Evolutionary conservation across 768 basidiomycete genomes (phyloP).

Genomic region (Leucogyrophana mollusca): DNA sequence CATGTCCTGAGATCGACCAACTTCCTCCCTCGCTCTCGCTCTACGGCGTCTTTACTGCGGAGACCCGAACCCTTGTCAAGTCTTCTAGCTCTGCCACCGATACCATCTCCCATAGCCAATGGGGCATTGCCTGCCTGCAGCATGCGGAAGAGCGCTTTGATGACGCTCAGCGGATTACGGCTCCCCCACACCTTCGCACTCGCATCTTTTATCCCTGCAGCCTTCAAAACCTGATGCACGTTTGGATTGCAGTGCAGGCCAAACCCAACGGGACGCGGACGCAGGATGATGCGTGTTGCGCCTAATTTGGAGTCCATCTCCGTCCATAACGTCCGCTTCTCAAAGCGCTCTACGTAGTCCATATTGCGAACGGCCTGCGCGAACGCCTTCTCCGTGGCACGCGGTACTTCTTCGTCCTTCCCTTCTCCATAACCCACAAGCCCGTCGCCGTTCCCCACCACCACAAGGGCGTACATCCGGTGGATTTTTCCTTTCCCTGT

Average conservation of each 20-base stretch:
- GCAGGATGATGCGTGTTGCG: constrained; percentile 73
- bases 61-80: constrained; percentile 77
- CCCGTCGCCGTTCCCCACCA: constrained; percentile 82
- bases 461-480: constrained; percentile 57
- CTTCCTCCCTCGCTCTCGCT: constrained; percentile 81
- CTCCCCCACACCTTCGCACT: constrained; percentile 96
- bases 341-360: constrained; percentile 94
- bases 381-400: constrained; percentile 59
- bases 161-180: constrained; percentile 64
- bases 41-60: constrained; percentile 64
- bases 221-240: constrained; percentile 86
- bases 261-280: constrained; percentile 86
- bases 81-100: constrained; percentile 70
- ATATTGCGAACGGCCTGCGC: constrained; percentile 77
- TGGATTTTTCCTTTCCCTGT: constrained; percentile 91
- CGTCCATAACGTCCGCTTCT: constrained; percentile 93
- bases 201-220: constrained; percentile 92
- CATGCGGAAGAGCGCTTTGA: constrained; percentile 82
- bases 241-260: constrained; percentile 88
- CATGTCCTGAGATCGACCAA: constrained; percentile 61
- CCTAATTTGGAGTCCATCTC: constrained; percentile 85
- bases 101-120: constrained; percentile 76
- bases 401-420: constrained; percentile 58
- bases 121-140: constrained; percentile 84
- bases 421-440: constrained; percentile 82